Evolutionary conservation across 1,284 basidiomycete species (phyloP).

Genomic region (Ganoderma lingzhi): DNA sequence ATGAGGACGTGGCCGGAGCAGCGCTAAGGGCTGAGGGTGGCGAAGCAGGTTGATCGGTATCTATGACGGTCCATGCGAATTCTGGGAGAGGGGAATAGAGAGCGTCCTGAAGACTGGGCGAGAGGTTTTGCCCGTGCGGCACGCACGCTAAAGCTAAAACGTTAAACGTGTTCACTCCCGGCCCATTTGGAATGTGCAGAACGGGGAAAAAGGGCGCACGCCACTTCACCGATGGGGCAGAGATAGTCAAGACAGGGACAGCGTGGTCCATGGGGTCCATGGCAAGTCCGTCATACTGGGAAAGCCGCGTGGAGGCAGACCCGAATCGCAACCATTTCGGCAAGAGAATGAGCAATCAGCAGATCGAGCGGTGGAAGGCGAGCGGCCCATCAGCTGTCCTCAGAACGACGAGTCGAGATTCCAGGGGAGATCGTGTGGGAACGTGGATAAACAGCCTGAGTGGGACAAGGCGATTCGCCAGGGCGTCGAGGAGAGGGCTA

Average conservation of each 20-base stretch:
- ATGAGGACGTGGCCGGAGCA: constrained; percentile 34
- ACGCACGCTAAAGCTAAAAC: constrained; percentile 47
- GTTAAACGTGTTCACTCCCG: constrained; percentile 36
- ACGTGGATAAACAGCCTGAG: constrained; percentile 21
- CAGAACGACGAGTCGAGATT: constrained; percentile 18
- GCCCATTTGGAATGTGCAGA: constrained; percentile 15
- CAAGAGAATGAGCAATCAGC: constrained; percentile 23
- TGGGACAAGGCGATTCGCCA: constrained; percentile 28
- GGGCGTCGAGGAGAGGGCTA: constrained; percentile 6
- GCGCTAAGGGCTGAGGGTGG: constrained; percentile 23
- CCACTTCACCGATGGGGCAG: constrained; percentile 29
- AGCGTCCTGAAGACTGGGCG: constrained; percentile 11
- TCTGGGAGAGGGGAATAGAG: constrained; percentile 15
- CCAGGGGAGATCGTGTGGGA: constrained; percentile 23
- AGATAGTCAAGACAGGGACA: constrained; percentile 22
- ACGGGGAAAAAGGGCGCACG: constrained; percentile 23
- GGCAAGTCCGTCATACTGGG: constrained; percentile 10
- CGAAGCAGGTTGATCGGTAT: constrained; percentile 40
- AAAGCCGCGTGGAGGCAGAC: constrained; percentile 16
- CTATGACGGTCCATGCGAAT: constrained; percentile 33
- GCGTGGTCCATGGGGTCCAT: constrained; percentile 20
- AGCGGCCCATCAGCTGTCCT: constrained; percentile 12
- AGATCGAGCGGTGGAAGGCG: constrained; percentile 28
- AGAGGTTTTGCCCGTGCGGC: constrained; percentile 34
- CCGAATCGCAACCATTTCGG: constrained; percentile 25